Evolutionary conservation across 2,329 filamentous ascomycete genomes (phyloP), one percentile per base, ranked within the genome.

Genomic region (Ophiostoma ulmi): DNA sequence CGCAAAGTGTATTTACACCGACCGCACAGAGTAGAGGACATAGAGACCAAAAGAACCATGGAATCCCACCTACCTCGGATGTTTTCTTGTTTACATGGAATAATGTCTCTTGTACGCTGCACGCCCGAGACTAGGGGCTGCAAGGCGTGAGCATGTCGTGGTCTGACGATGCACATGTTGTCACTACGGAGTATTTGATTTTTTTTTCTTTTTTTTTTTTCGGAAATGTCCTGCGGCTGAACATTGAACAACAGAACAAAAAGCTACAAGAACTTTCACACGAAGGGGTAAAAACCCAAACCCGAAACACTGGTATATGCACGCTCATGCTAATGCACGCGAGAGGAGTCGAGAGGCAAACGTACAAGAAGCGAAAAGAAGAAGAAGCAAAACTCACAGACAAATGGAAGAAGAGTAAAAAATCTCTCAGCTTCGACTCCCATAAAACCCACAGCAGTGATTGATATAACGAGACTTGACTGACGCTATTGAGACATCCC

Each of bases 301-400:
- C 13, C 26, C 58, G 58, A 63, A 63, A 63, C 58, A 63, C 58
- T 63, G 58, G 58, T 26, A 35, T 63, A 35, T 63, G 58, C 58
- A 63, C 26, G 58, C 58, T 36, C 26, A 63, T 63, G 26, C 58
- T 63, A 63, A 63, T 63, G 58, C 58, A 63, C 58, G 14, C 58
- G 26, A 63, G 58, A 36, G 58, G 58, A 63, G 58, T 63, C 58
- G 22, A 63, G 26, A 63, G 26, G 26, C 26, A 63, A 63, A 31
- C 58, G 17, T 26, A 14, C 58, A 63, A 63, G 17, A 48, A 48
- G 17, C 58, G 11, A 7, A 17, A 63, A 14, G 11, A 63, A 63
- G 13, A 63, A 31, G n/a, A 58, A 58, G 52, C n/a, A 26, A 58
- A 58, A 48, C 17, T 31, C 44, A 5, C 44, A 48, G n/a, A 58